Evolutionary conservation across 108 stramenopile genomes (phyloP).

Genomic region (Phaeodactylum tricornutum): DNA sequence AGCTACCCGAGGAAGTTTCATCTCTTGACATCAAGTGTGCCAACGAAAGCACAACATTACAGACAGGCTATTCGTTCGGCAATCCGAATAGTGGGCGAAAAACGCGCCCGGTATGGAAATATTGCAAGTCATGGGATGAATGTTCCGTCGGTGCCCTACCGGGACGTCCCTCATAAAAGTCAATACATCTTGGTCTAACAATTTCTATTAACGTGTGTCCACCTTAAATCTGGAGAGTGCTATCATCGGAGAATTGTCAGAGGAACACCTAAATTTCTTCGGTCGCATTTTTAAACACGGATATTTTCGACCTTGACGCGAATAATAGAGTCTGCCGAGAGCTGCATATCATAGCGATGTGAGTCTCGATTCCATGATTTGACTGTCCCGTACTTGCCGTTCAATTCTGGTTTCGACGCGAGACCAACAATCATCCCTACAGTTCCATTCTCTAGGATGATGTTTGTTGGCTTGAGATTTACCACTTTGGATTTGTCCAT

Average conservation of each 20-base stretch:
- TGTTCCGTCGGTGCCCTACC: slow-evolving; percentile 60
- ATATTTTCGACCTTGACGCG: slow-evolving; percentile 76
- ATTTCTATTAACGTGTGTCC: background rate
- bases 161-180: slow-evolving; percentile 14
- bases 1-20: too few relatives aligned
- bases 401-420: slow-evolving; percentile 68
- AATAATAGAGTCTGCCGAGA: slow-evolving; percentile 62
- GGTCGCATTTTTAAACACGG: slow-evolving; percentile 29
- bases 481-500: slow-evolving; percentile 47
- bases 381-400: slow-evolving; percentile 81
- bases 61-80: too few relatives aligned
- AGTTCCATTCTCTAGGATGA: slow-evolving; percentile 63
- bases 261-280: background rate
- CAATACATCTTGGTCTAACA: background rate
- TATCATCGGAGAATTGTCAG: background rate
- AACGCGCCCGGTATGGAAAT: background rate
- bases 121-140: slow-evolving; percentile 42
- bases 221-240: background rate
- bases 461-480: slow-evolving; percentile 66
- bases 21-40: too few relatives aligned
- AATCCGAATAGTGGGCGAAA: too few relatives aligned
- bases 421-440: slow-evolving; percentile 63
- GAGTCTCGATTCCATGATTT: slow-evolving; percentile 55
- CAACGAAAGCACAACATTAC: too few relatives aligned
- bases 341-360: slow-evolving; percentile 75